These are phyloP conservation scores for Dothideomycetes sp. DNA, from an alignment of 2,329 filamentous ascomycete genomes.

Conservation along the genomic window DNA sequence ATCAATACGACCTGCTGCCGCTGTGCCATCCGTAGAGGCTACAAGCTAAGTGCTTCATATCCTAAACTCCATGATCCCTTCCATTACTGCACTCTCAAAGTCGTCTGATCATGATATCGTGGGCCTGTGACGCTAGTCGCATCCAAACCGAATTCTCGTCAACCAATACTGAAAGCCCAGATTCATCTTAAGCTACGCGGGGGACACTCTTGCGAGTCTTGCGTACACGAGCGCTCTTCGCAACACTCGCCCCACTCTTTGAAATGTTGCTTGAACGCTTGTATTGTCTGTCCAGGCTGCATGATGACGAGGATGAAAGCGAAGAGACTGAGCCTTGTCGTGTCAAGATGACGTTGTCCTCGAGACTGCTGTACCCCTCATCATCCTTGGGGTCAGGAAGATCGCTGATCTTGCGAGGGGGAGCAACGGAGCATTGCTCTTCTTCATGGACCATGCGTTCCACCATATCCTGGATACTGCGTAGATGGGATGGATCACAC, in stretches of 20 bases:
- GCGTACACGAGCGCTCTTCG: too few species aligned
- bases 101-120: too few species aligned
- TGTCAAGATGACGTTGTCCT: conserved; percentile 5
- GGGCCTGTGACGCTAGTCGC: too few species aligned
- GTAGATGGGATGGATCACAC: conserved; percentile 23
- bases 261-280: conserved; percentile 6
- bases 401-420: conserved; percentile 3
- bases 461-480: conserved; percentile 26
- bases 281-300: conserved; percentile 1
- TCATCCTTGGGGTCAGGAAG: conserved; percentile 4
- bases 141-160: too few species aligned
- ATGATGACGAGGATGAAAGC: conserved; percentile 4
- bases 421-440: conserved; percentile 23
- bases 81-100: too few species aligned
- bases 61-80: too few species aligned
- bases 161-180: too few species aligned
- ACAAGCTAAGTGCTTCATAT: too few species aligned
- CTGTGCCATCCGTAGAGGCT: too few species aligned
- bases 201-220: too few species aligned
- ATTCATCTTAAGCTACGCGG: too few species aligned
- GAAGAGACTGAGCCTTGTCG: conserved; percentile 8
- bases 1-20: too few species aligned
- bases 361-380: conserved; percentile 11
- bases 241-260: conserved; percentile 6
- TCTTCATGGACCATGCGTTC: conserved; percentile 24